These are phyloP conservation scores for Mediolabrus comicus DNA, from an alignment of 108 stramenopile genomes.

Conservation along the genomic window DNA sequence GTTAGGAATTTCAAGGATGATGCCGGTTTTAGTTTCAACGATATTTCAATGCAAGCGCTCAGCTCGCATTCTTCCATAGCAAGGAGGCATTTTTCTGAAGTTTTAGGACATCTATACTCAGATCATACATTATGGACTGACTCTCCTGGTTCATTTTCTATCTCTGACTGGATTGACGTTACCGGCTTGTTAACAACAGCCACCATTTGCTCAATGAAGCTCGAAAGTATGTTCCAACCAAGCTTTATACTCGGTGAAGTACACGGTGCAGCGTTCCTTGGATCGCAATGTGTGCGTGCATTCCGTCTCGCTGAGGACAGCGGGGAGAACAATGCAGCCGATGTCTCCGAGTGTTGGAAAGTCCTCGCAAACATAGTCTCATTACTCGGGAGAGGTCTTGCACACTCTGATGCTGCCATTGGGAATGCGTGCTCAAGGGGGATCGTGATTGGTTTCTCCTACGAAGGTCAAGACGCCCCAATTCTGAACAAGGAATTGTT, in stretches of 20 bases:
- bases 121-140: conserved; percentile 43
- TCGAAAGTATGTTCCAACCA: conserved; percentile 18
- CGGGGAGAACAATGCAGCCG: neutral
- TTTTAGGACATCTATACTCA: conserved; percentile 53
- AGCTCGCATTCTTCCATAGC: conserved; percentile 60
- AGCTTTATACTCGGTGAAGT: conserved; percentile 40
- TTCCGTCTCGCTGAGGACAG: conserved; percentile 35
- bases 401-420: conserved; percentile 57
- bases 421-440: conserved; percentile 66
- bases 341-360: conserved; percentile 35
- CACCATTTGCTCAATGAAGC: conserved; percentile 16
- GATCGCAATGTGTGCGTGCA: conserved; percentile 57
- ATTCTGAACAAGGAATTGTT: conserved; percentile 38
- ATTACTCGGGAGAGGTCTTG: conserved; percentile 52
- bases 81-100: conserved; percentile 57
- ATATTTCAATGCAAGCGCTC: conserved; percentile 33
- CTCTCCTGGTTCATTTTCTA: neutral
- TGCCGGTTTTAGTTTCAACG: conserved; percentile 7
- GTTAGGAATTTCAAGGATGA: conserved; percentile 11
- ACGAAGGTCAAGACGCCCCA: conserved; percentile 55
- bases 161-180: conserved; percentile 21
- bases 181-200: conserved; percentile 25
- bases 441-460: conserved; percentile 61
- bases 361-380: conserved; percentile 31
- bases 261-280: conserved; percentile 78